Percentiles rank a stretch among this genome's conserved stretches.
Conservation (phyloP, 1,139 yeast species). For the Nakaseomyces bracarensis region DNA sequence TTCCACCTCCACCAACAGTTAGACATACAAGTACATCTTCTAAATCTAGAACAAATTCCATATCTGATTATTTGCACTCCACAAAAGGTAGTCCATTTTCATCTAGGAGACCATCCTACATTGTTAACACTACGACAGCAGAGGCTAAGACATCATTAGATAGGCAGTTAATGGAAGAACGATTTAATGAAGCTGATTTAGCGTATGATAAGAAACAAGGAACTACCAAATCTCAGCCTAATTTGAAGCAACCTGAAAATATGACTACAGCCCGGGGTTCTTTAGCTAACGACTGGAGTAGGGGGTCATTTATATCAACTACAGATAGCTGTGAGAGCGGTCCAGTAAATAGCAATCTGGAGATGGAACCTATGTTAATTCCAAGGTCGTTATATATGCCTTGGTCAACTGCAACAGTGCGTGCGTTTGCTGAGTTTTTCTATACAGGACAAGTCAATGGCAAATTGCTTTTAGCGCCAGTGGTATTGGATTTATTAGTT, state of each 20-base stretch:
- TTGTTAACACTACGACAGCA: slow-evolving; percentile 13
- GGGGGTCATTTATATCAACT: slow-evolving; percentile 21
- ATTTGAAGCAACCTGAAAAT: slow-evolving; percentile 2
- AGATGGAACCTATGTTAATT: slow-evolving; percentile 48
- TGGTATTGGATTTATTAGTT: slow-evolving; percentile 54
- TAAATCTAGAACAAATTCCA: slow-evolving; percentile 13
- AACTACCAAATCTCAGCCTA: slow-evolving; percentile 1
- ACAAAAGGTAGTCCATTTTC: slow-evolving; percentile 25
- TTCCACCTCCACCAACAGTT: slow-evolving; percentile 18
- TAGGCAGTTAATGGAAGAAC: slow-evolving; percentile 17
- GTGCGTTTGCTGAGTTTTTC: slow-evolving; percentile 61
- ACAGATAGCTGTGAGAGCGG: slow-evolving; percentile 21
- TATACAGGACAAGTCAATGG: slow-evolving; percentile 74
- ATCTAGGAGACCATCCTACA: slow-evolving; percentile 23
- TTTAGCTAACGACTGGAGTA: slow-evolving; percentile 13
- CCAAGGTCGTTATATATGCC: slow-evolving; percentile 67
- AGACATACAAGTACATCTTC: slow-evolving; percentile 5
- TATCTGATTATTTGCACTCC: slow-evolving; percentile 15
- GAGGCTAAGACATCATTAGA: slow-evolving; percentile 16
- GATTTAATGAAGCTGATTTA: slow-evolving; percentile 9
- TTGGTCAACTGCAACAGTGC: slow-evolving; percentile 50
- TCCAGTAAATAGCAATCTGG: slow-evolving; percentile 14
- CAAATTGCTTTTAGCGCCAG: slow-evolving; percentile 60
- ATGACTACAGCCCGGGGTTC: slow-evolving; percentile 5
- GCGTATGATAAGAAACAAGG: slow-evolving; percentile 2